Evolutionary conservation across 257 asterid genomes (phyloP), one percentile per base, ranked within the genome.

Genomic region (Salvia splendens): DNA sequence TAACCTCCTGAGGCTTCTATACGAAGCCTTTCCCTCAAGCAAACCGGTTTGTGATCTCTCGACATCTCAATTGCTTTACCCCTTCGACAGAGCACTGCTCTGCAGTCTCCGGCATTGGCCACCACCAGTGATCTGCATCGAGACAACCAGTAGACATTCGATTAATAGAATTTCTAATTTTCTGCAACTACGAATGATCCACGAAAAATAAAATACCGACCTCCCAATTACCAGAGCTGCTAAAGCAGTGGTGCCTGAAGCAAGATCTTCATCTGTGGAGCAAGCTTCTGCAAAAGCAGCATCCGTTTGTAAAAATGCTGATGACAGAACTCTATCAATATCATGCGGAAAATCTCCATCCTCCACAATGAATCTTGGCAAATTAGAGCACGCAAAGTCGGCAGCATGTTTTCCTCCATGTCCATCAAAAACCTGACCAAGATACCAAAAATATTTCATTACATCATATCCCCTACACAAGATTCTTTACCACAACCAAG

Each of bases 321-420:
- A 82, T 49, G 95, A 41, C 70, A 91, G 76, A 15, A 73, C 95
- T 64, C 87, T 83, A 74, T 91, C 95, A 50, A 88, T 83, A 70
- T 88, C 87, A 70, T 30, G 70, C 3, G 96, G 97, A 68, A 94
- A 94, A 62, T 83, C 82, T 58, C 80, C 87, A 73, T 91, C 88
- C 80, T 82, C 86, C 3, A 75, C 82, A 67, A 94, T 85, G 78
- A 84, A 82, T 81, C 86, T 86, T 45, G 99, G 97, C 75, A 94
- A 76, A 78, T 88, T 95, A 73, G 78, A 61, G 80, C 97, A 79
- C 17, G 85, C 97, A 79, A 94, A 94, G 35, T 94, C 97, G 62
- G 99, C 97, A 0, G 99, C 99, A 56, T 91, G 97, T 82, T 84
- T 91, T 67, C 99, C 99, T 77, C 99, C 99, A 79, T 94, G 99